Evolutionary conservation across 306 rosid species (phyloP), one percentile per base, ranked within the genome.

Genomic region (Gynostemma pentaphyllum): DNA sequence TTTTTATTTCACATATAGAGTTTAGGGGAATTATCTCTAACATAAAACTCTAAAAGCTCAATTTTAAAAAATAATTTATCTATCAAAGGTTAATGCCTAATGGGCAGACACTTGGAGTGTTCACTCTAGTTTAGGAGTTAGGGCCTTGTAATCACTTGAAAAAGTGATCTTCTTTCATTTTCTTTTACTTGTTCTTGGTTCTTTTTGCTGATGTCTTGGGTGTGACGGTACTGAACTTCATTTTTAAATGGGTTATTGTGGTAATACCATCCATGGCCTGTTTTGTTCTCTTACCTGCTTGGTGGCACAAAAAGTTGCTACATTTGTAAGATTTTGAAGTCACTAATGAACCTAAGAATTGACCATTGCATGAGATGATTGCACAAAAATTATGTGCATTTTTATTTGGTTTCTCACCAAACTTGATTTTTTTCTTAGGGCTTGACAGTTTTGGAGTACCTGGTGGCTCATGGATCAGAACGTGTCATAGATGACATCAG

Each of bases 391-490:
- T 30, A 36, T 57, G 46, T 21, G 11, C 42, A 18, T 57, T 57
- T 16, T 21, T 21, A 7, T 22, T 60, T 13, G 22, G 40, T 39
- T 39, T 45, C 36, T 60, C 37, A 26, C 66, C 32, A 23, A 60
- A 23, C 36, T 40, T 61, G 3, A 6, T 39, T 61, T 46, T n/a
- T 61, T 41, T 61, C 66, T 61, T 30, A 94, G 99, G 95, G 84
- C 66, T 86, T 94, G 87, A 84, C 88, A 15, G 87, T 94, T 48
- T 77, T 94, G 78, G 99, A 94, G 62, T 94, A 88, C 78, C 73
- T 94, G 81, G 99, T 94, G 56, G 99, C 85, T 63, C 78, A 94
- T 71, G 99, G 99, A 29, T 88, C 97, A 15, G 99, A 94, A 73
- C 88, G 94, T 48, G 90, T 88, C 75, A 83, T 94, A 68, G 99